Evolutionary conservation across 352 stramenopile species (phyloP), one percentile per base, ranked within the genome.

Genomic region (Pythium angustatum): DNA sequence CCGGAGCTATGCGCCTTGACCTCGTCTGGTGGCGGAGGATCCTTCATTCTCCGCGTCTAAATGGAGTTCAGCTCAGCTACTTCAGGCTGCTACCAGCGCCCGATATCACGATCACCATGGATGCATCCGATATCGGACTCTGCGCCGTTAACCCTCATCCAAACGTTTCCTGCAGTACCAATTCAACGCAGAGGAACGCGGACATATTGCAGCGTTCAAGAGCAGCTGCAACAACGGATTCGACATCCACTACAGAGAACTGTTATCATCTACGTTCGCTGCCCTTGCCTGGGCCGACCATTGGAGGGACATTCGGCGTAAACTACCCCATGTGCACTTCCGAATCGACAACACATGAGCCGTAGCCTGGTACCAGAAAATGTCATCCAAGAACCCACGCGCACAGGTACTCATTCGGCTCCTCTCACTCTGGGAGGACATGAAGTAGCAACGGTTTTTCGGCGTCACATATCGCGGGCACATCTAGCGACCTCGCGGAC

Each of bases 161-260:
- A 27, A 48, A 9, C 34, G 26, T 9, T 40, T 28, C 22, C 2
- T 60, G 8, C 3, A 14, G 15, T 31, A 54, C 41, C 1, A 8
- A 17, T 45, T 33, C 30, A 45, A 21, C 31, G 28, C 2, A 5
- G 34, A 38, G 2, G 51, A 58, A 2, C 15, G 3, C 1, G n/a
- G 5, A 31, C 2, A 27, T 54, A 3, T 17, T 17, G 36, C 26
- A 2, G 41, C 15, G 11, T 64, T 47, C 31, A 56, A 34, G 15
- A 40, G 10, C 5, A 30, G 41, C 4, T 24, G 0, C 9, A 22
- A 3, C 4, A 62, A 53, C 6, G 14, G 48, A 10, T 76, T 73
- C 34, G 69, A 73, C 33, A 76, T 76, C 30, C 70, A 71, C n/a
- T 76, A 63, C 7, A 52, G 64, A 9, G 60, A 71, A 15, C 48